These are phyloP conservation scores for Whalleya microplaca DNA, from an alignment of 2,329 filamentous ascomycete species.

Conservation along the genomic window DNA sequence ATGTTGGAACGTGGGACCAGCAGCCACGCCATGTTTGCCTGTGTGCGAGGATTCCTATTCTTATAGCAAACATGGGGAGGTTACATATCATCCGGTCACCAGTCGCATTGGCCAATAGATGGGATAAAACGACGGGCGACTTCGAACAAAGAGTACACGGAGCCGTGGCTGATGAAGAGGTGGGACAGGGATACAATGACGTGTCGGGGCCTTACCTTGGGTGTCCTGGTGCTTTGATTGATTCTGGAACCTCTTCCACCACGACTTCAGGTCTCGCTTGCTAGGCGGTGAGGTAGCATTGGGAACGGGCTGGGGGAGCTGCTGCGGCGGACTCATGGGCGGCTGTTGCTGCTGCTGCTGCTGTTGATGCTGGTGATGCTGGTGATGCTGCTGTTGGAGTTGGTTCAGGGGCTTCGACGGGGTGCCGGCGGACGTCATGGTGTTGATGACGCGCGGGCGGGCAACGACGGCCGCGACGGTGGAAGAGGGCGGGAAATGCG, in stretches of 20 bases:
- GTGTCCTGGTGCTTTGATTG: constrained; percentile 59
- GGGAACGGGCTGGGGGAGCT: constrained; percentile 31
- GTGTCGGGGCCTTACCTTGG: constrained; percentile 53
- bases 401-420: constrained; percentile 31
- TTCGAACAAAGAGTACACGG: not conserved
- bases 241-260: constrained; percentile 96
- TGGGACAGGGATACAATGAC: constrained; percentile 25
- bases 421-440: constrained; percentile 38
- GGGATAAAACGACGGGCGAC: not conserved
- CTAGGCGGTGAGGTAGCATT: constrained; percentile 71
- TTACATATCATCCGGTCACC: not conserved
- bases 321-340: constrained; percentile 32
- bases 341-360: constrained; percentile 10
- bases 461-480: constrained; percentile 31
- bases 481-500: constrained; percentile 16
- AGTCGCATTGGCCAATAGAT: constrained; percentile 7
- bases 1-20: not conserved
- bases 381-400: constrained; percentile 18
- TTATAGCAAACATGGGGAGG: not conserved
- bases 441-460: constrained; percentile 39
- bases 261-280: constrained; percentile 87
- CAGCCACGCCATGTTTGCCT: not conserved
- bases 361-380: constrained; percentile 10
- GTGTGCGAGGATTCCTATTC: not conserved
- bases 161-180: constrained; percentile 5